Evolutionary conservation across 129 eudicot species (phyloP).

Genomic region (Centrapalus pauciflorus): DNA sequence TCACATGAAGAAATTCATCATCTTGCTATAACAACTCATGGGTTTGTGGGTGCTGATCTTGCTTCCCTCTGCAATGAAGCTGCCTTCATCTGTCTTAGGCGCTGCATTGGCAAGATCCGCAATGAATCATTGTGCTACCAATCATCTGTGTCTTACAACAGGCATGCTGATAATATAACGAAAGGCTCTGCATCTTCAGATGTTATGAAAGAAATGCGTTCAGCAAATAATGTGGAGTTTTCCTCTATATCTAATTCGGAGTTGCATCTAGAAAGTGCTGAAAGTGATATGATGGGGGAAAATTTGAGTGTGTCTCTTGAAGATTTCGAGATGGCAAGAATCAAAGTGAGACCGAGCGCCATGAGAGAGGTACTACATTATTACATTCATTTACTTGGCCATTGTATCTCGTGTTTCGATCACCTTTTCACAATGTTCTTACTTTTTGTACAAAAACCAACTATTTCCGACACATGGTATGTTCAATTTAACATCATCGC

Average conservation of each 20-base stretch:
- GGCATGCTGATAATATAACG: slow-evolving; percentile 4
- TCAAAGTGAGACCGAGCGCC: slow-evolving; percentile 88
- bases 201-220: slow-evolving; percentile 14
- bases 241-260: slow-evolving; percentile 32
- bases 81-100: slow-evolving; percentile 65
- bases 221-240: slow-evolving; percentile 36
- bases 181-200: slow-evolving; percentile 8
- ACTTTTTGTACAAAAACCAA: neutral
- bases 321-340: slow-evolving; percentile 82
- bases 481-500: neutral
- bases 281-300: slow-evolving; percentile 6
- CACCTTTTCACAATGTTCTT: neutral
- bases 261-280: slow-evolving; percentile 9
- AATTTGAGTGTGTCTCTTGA: slow-evolving; percentile 49
- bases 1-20: slow-evolving; percentile 47
- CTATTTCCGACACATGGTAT: neutral
- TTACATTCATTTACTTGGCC: too few species aligned
- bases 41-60: slow-evolving; percentile 97
- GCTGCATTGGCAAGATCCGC: slow-evolving; percentile 22
- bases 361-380: slow-evolving; percentile 86
- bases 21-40: slow-evolving; percentile 77
- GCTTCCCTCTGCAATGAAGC: slow-evolving; percentile 81
- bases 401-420: neutral
- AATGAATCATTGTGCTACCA: slow-evolving; percentile 14
- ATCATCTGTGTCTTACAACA: slow-evolving; percentile 8